These are phyloP conservation scores for Kalmusia sp. DNA, from an alignment of 2,329 filamentous ascomycete genomes.

Conservation along the genomic window DNA sequence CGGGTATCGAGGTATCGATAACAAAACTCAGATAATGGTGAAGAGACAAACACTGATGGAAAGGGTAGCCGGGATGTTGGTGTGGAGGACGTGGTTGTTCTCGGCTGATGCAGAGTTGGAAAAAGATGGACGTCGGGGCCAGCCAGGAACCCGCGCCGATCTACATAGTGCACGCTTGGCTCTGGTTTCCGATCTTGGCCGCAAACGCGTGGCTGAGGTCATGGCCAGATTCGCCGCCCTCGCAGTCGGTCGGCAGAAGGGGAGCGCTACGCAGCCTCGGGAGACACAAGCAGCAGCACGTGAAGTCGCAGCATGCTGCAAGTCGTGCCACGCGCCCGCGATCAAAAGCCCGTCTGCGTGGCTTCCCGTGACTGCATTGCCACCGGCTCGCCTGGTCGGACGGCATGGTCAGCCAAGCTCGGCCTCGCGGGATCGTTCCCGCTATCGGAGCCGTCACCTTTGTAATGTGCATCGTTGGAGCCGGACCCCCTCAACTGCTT, in stretches of 20 bases:
- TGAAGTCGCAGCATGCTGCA: not conserved
- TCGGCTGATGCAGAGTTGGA: conserved; percentile 15
- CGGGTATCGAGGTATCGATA: conserved; percentile 7
- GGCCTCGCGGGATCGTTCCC: not conserved
- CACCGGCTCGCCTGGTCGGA: not conserved
- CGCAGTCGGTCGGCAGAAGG: not conserved
- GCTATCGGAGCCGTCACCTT: not conserved
- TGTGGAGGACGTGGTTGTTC: no score
- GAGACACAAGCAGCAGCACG: not conserved
- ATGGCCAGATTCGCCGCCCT: not conserved
- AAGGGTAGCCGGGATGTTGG: not conserved
- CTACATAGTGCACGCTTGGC: conserved; percentile 24
- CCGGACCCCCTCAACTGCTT: not conserved
- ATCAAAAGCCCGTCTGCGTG: not conserved
- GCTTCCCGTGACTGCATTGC: not conserved
- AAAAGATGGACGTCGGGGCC: conserved; percentile 11
- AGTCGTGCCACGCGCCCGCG: not conserved
- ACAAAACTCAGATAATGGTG: conserved; percentile 11
- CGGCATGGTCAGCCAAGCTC: not conserved
- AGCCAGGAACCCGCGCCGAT: conserved; percentile 23
- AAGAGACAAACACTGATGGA: conserved; percentile 12
- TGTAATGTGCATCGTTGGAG: not conserved
- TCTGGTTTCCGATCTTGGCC: conserved; percentile 6
- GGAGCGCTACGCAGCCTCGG: not conserved
- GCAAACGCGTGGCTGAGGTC: not conserved